Evolutionary conservation across 2,329 filamentous ascomycete species (phyloP).

Genomic region (Colletotrichum eleusines): DNA sequence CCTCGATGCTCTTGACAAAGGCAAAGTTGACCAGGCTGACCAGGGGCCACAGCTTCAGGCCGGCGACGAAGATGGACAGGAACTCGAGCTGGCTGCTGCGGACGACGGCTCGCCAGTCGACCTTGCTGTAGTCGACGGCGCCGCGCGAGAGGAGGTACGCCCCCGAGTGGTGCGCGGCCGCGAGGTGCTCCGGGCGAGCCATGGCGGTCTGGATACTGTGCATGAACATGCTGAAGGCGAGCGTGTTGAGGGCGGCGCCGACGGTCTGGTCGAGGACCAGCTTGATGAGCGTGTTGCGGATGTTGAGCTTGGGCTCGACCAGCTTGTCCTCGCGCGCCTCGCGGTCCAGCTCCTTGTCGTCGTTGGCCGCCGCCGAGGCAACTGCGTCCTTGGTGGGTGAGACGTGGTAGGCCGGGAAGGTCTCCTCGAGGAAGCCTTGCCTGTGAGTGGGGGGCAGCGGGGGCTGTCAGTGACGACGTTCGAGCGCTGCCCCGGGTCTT

Average conservation of each 20-base stretch:
- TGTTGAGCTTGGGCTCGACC: conserved; percentile 65
- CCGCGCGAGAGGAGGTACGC: conserved; percentile 49
- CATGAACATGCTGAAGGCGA: conserved; percentile 72
- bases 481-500: background rate
- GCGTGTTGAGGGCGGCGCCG: conserved; percentile 73
- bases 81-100: conserved; percentile 66
- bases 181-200: conserved; percentile 49
- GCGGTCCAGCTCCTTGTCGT: conserved; percentile 56
- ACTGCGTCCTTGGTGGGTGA: conserved; percentile 56
- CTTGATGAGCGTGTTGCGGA: conserved; percentile 75
- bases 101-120: conserved; percentile 60
- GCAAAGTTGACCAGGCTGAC: conserved; percentile 79
- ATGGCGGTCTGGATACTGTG: conserved; percentile 67
- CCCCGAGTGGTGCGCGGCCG: conserved; percentile 51
- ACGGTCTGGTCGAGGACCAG: conserved; percentile 77
- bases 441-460: conserved; percentile 50
- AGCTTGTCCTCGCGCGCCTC: conserved; percentile 54
- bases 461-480: conserved; percentile 9
- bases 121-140: conserved; percentile 58
- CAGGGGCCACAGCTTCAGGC: conserved; percentile 76
- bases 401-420: conserved; percentile 75
- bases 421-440: conserved; percentile 81
- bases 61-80: conserved; percentile 73
- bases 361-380: conserved; percentile 53
- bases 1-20: conserved; percentile 76